Base-by-base conservation (phyloP, 1,139 yeast species). In the Yamadazyma triangularis region DNA sequence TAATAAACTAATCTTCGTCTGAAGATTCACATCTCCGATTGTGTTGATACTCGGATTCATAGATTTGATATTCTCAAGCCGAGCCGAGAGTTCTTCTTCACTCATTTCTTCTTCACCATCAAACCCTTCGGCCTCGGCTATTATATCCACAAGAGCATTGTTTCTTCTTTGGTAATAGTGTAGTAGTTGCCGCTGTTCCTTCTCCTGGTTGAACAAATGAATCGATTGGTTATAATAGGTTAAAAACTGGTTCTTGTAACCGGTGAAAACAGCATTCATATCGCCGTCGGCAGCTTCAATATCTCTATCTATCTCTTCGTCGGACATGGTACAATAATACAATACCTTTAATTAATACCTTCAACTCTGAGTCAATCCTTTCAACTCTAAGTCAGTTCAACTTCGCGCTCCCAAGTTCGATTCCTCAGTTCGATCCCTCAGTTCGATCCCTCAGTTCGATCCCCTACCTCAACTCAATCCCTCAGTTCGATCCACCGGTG, bases 121-220 rank as follows among this genome's bases (percentile, higher is more conserved):
- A n/a, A n/a, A n/a, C 56, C 37, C n/a, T 54, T 34, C 21, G 4
- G 38, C 40, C 22, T 54, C 52, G 4, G 41, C 47, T 14, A 67
- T 39, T 8, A 64, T 31, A 23, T 59, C 61, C 15, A 67, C 41
- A 15, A 67, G 26, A 0, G 70, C 67, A 32, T 63, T 58, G 39
- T 64, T 65, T 33, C 70, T 48, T 29, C 73, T 47, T 28, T 62
- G 57, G 34, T 56, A 64, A 38, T 52, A 59, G 24, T 53, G 40
- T 21, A 67, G 41, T 2, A 70, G 48, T 27, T 59, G 58, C 20
- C 71, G 44, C 36, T 60, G 69, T 13, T 57, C 47, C 32, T 48
- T 45, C 40, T 66, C 71, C 7, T 48, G 43, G 23, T 53, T 46
- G 40, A 56, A 60, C 13, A 67, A 44, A 25, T 46, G 23, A 8